These are phyloP conservation scores for Metschnikowia gelsemii DNA, from an alignment of 805 yeast genomes.

Conservation along the genomic window DNA sequence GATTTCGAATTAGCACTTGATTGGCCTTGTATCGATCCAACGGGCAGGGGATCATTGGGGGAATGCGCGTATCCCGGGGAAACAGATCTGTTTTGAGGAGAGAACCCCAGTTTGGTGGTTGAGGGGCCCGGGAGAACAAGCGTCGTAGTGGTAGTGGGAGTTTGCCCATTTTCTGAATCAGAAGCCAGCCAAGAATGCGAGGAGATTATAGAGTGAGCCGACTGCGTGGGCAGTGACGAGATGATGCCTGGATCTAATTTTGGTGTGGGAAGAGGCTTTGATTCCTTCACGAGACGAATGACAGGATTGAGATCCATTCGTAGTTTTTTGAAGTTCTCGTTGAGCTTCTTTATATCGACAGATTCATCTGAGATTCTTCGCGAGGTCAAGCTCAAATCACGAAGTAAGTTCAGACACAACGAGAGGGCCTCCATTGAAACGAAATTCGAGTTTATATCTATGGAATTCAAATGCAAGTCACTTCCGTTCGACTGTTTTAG, in stretches of 20 bases:
- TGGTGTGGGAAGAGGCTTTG: constrained; percentile 68
- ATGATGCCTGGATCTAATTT: constrained; percentile 43
- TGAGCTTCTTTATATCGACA: constrained; percentile 40
- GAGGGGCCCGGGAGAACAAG: constrained; percentile 8
- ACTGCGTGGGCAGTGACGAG: constrained; percentile 31
- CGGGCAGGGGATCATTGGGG: constrained; percentile 2
- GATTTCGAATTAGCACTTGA: constrained; percentile 3
- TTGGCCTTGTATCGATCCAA: constrained; percentile 1
- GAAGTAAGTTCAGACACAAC: constrained; percentile 35
- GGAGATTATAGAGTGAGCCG: constrained; percentile 16
- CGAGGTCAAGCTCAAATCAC: constrained; percentile 31
- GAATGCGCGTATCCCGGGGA: constrained; percentile 1
- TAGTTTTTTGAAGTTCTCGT: constrained; percentile 54
- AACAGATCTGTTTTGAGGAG: constrained; percentile 2
- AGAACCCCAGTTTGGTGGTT: constrained; percentile 1
- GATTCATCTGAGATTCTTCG: constrained; percentile 19
- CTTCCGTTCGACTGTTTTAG: constrained; percentile 22
- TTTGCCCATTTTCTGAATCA: constrained; percentile 12
- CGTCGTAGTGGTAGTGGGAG: constrained; percentile 11
- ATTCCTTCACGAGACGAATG: constrained; percentile 59
- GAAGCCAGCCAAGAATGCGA: constrained; percentile 17
- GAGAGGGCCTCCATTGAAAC: constrained; percentile 38
- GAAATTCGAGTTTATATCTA: constrained; percentile 38
- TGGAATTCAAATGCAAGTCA: constrained; percentile 28
- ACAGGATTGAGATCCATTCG: constrained; percentile 67